A percentile compares a stretch with the other conserved stretches of the same genome.
phyloP scores from a whole-genome alignment of 1,284 basidiomycete species.

The Ganoderma multipileum region DNA sequence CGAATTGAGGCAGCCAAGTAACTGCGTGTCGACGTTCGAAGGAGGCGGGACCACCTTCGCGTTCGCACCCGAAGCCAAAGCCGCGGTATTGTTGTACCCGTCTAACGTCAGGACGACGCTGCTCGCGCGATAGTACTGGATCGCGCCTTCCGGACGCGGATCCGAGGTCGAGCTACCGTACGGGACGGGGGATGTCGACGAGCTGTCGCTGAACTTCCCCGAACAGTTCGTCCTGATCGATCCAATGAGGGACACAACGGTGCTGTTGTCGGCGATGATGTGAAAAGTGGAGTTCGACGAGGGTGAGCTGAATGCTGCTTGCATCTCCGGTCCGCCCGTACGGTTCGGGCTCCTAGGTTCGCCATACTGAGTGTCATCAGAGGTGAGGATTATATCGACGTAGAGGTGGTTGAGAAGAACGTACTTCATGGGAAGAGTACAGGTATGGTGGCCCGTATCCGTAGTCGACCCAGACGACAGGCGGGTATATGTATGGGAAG shows the following conservation, averaged over 20 bases:
- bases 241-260: constrained; percentile 54
- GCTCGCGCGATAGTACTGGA: constrained; percentile 69
- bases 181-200: constrained; percentile 29
- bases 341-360: constrained; percentile 55
- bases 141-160: constrained; percentile 56
- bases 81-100: constrained; percentile 69
- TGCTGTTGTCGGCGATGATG: constrained; percentile 64
- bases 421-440: constrained; percentile 46
- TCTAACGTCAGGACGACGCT: constrained; percentile 61
- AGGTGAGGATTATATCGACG: background rate
- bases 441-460: constrained; percentile 49
- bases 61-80: constrained; percentile 44
- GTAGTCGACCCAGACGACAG: constrained; percentile 56
- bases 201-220: constrained; percentile 26
- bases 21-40: constrained; percentile 49
- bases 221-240: constrained; percentile 55
- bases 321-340: constrained; percentile 61
- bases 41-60: constrained; percentile 58
- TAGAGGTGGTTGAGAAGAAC: constrained; percentile 3
- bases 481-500: constrained; percentile 69
- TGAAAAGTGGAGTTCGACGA: constrained; percentile 57
- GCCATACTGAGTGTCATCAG: constrained; percentile 54
- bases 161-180: constrained; percentile 19
- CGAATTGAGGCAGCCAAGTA: constrained; percentile 57
- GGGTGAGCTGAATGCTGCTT: constrained; percentile 56